Base-by-base conservation (phyloP, 768 basidiomycete species). In the Russula ochroleuca region DNA sequence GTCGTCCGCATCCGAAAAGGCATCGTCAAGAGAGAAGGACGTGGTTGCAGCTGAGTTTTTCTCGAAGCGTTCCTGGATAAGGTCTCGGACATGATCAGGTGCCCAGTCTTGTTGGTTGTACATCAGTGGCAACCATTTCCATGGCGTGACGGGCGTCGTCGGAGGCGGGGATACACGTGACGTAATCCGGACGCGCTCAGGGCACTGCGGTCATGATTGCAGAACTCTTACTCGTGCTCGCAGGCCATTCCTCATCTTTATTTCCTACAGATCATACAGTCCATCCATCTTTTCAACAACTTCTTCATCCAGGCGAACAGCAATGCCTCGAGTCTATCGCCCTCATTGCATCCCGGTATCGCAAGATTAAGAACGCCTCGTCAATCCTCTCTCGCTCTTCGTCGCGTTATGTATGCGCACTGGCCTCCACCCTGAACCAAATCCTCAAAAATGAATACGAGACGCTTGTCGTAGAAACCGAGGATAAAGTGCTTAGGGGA, bases 301-400 rank as follows among this genome's bases (percentile, higher is more conserved):
- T 94, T 17, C 82, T 97, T 3, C 94, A 97, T 70, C 94, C 94
- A 2, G 94, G 94, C 11, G 94, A 96, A 71, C 81, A 86, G 58
- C 84, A 94, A 72, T 88, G 86, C 67, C 80, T 95, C n/a, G 87
- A 92, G 70, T 81, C 84, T 11, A 82, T 97, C 2, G 89, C 84
- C 10, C 79, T 81, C 53, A 83, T 95, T 54, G 93, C 90, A 1
- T 80, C 78, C 57, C 83, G 87, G 28, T 95, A 94, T 74, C 79
- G 83, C 64, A 86, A 78, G 66, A 85, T 96, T 72, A 88, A 85
- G 73, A 72, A 77, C 62, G 78, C 83, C 21, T 87, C 79, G 63
- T 70, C 73, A 43, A 69, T 69, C 2, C 77, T 88, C 28, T 80
- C 83, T 31, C 79, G 78, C 23, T 85, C 86, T 5, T 75, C 78